Evolutionary conservation across 495 filamentous ascomycete species (phyloP), one percentile per base, ranked within the genome.

Genomic region (Zalerion maritima): DNA sequence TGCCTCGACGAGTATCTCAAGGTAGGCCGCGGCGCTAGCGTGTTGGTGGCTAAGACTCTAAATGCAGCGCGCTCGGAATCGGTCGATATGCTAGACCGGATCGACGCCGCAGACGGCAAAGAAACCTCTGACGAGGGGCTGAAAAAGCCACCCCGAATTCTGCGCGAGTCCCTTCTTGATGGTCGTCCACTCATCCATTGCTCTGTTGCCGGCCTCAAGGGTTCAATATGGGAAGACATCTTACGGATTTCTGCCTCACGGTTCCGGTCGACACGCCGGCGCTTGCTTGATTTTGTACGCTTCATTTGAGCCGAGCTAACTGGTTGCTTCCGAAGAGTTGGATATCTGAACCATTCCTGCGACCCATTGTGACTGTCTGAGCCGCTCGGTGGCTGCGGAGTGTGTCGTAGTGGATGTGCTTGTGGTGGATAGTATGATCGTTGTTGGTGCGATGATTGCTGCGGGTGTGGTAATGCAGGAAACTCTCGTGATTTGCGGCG

Each of bases 241-340:
- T 79, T 66, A 35, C 73, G 74, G 40, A 94, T 82, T 54, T 94
- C 82, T 31, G 78, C 79, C 48, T 91, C 84, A 11, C 85, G 67
- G 30, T 71, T 62, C 45, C 71, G 69, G 32, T 91, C 78, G 21
- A 77, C 55, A 30, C 77, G 75, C 32, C 77, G 67, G 26, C 58
- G 59, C 54, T 85, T 92, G 60, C 77, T 89, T 10, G 81, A 74
- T 41, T 71, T 79, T 26, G 76, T 71, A 18, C 73, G 68, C 21
- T 71, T 51, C 14, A 78, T 57, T 13, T 62, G 60, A 56, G 62
- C 50, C 47, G 59, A 66, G 31, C 60, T 67, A 26, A 67, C 53
- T 18, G 55, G 50, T 31, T 60, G 71, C 45, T 75, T 77, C 36
- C 71, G 74, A 21, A 82, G 49, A 5, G 78, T 78, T 2, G 80